Percentiles rank a stretch among this genome's conserved stretches.
phyloP scores from a whole-genome alignment of 495 filamentous ascomycete genomes.

The Penicillium lagena region DNA sequence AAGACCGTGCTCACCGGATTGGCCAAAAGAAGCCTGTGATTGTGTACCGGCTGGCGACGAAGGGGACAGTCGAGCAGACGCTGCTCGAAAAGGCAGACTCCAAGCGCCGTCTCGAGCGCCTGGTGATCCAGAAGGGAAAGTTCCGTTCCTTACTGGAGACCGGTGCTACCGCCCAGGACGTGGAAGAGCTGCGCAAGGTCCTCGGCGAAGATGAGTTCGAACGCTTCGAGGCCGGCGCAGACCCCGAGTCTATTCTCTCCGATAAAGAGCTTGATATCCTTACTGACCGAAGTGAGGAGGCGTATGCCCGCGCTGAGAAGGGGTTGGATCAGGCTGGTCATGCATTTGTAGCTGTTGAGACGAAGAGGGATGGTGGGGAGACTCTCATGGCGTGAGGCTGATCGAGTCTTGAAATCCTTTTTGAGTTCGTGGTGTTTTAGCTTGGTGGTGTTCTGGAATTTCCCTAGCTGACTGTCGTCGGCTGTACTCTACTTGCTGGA shows the following conservation, averaged over 20 bases:
- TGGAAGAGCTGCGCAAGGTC: constrained; percentile 39
- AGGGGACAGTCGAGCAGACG: constrained; percentile 85
- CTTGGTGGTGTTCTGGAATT: not conserved
- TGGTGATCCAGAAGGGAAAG: constrained; percentile 92
- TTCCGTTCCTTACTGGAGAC: constrained; percentile 49
- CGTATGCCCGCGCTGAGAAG: constrained; percentile 73
- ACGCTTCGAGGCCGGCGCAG: constrained; percentile 49
- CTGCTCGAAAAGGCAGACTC: constrained; percentile 84
- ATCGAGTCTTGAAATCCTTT: not conserved
- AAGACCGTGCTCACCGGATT: constrained; percentile 91
- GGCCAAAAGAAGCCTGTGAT: constrained; percentile 88
- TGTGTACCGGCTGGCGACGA: constrained; percentile 91
- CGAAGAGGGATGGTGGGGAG: constrained; percentile 25
- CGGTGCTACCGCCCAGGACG: constrained; percentile 22
- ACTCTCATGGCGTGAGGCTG: constrained; percentile 23
- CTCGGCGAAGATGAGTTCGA: constrained; percentile 48
- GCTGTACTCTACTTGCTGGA: too few relatives aligned
- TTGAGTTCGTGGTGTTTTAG: not conserved
- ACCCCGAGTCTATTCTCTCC: constrained; percentile 56
- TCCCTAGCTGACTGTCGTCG: not conserved
- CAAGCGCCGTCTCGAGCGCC: constrained; percentile 88
- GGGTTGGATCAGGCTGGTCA: constrained; percentile 46
- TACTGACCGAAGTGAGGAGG: constrained; percentile 79
- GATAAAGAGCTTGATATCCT: constrained; percentile 72
- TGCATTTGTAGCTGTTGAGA: constrained; percentile 38